Evolutionary conservation across 345 rosid species (phyloP).

Genomic region (Litchi chinensis): DNA sequence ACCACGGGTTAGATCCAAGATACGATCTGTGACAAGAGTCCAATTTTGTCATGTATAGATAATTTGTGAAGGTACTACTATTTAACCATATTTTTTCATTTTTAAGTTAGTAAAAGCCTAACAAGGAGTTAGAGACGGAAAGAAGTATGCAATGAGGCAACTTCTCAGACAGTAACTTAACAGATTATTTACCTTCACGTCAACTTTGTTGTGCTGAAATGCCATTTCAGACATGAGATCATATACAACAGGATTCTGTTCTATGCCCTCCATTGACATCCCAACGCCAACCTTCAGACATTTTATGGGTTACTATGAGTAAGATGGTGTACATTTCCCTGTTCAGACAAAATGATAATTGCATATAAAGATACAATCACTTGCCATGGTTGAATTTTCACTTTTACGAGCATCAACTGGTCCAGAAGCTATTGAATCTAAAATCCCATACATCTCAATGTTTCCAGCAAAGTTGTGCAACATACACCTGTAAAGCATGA

Average conservation of each 20-base stretch:
- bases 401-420: slow-evolving; percentile 64
- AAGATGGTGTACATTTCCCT: neutral
- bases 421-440: slow-evolving; percentile 69
- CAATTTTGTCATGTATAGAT: neutral
- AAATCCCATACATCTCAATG: slow-evolving; percentile 67
- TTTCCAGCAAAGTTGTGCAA: slow-evolving; percentile 83
- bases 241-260: slow-evolving; percentile 75
- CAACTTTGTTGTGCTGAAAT: slow-evolving; percentile 57
- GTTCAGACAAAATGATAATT: neutral
- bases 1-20: neutral
- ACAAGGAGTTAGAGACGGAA: neutral
- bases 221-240: slow-evolving; percentile 86
- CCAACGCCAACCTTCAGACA: slow-evolving; percentile 70
- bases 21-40: neutral
- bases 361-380: slow-evolving; percentile 14
- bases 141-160: neutral
- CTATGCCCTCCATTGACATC: slow-evolving; percentile 85
- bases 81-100: neutral
- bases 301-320: neutral
- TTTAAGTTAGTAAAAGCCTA: neutral
- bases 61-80: neutral
- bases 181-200: slow-evolving; percentile 52
- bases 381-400: slow-evolving; percentile 68
- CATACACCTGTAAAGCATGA: slow-evolving; percentile 62
- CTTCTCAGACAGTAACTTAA: neutral